phyloP scores from a whole-genome alignment of 495 filamentous ascomycete species.

The Penicillium cataractarum region DNA sequence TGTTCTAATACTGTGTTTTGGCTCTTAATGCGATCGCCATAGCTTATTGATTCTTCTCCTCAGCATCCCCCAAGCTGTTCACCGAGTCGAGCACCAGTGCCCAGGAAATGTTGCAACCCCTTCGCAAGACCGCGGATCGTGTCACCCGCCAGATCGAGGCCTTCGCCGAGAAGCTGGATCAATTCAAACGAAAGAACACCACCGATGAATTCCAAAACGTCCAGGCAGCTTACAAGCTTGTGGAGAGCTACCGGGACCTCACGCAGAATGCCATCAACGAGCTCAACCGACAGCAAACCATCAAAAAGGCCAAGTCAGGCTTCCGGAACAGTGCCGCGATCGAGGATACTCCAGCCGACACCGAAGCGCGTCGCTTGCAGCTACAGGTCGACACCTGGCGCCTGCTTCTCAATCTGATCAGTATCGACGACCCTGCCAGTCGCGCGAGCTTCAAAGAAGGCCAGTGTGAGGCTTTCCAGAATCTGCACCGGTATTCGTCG shows the following conservation, averaged over 20 bases:
- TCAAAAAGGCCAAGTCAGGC: constrained; percentile 41
- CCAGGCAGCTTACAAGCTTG: constrained; percentile 48
- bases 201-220: constrained; percentile 41
- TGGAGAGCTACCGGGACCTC: constrained; percentile 47
- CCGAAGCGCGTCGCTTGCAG: constrained; percentile 67
- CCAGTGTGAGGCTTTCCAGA: constrained; percentile 44
- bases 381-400: constrained; percentile 87
- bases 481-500: constrained; percentile 60
- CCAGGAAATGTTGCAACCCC: constrained; percentile 55
- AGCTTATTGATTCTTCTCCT: constrained; percentile 22
- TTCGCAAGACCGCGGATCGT: constrained; percentile 61
- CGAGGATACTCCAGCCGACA: constrained; percentile 42
- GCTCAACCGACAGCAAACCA: constrained; percentile 39
- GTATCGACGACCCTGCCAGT: constrained; percentile 50
- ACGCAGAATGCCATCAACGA: constrained; percentile 47
- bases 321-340: constrained; percentile 33
- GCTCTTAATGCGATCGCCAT: background rate
- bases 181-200: constrained; percentile 51
- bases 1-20: background rate
- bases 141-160: constrained; percentile 65
- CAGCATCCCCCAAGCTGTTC: constrained; percentile 44
- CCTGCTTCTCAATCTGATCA: constrained; percentile 67
- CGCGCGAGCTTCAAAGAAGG: constrained; percentile 39
- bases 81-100: constrained; percentile 45
- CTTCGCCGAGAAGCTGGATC: constrained; percentile 68